Conservation (phyloP, 164 flowering plant genomes). For the Umbellularia californica region DNA sequence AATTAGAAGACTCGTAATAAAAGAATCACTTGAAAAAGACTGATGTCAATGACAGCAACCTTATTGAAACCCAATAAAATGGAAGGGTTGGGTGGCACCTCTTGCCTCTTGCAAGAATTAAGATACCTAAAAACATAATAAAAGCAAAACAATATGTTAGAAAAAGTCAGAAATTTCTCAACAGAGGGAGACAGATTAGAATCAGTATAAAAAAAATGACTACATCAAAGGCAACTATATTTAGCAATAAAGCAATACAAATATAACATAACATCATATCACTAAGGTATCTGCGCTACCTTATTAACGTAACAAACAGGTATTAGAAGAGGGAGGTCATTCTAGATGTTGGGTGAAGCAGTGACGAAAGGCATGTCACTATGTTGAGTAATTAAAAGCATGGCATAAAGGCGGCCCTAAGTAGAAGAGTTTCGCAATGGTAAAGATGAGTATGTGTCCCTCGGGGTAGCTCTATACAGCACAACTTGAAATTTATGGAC, state of each 20-base stretch:
- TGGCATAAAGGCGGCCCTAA: too few species aligned
- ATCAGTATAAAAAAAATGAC: not conserved
- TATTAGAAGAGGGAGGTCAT: too few species aligned
- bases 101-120: conserved; percentile 21
- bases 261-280: not conserved
- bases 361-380: too few species aligned
- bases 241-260: too few species aligned
- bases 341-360: too few species aligned
- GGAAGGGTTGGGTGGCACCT: conserved; percentile 20
- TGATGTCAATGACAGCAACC: conserved; percentile 13
- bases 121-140: conserved; percentile 20
- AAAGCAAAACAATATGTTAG: not conserved
- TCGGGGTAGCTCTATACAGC: too few species aligned
- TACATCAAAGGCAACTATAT: not conserved
- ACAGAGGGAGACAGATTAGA: not conserved
- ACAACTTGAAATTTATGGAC: too few species aligned
- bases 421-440: too few species aligned
- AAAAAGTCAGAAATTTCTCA: not conserved
- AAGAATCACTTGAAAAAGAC: not conserved
- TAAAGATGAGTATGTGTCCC: too few species aligned
- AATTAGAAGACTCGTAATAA: too few species aligned
- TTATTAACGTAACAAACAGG: too few species aligned
- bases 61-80: conserved; percentile 21
- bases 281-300: not conserved
- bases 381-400: too few species aligned